Evolutionary conservation across 163 green algal species (phyloP).

Genomic region (Chlamydomonas reinhardtii): DNA sequence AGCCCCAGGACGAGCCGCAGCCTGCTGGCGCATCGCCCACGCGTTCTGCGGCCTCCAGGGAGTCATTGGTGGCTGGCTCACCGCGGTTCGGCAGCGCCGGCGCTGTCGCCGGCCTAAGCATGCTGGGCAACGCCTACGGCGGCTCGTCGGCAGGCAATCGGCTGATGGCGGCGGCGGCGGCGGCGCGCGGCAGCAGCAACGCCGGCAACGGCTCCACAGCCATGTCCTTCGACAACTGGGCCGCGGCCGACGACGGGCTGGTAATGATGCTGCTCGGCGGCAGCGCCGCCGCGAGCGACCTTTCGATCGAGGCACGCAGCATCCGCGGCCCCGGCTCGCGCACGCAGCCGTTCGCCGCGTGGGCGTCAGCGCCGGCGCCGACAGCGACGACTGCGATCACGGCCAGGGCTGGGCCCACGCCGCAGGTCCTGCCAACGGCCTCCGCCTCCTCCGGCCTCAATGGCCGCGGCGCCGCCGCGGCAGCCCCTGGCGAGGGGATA

Average conservation of each 20-base stretch:
- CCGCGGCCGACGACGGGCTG: conserved; percentile 10
- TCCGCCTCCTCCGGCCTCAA: too few species aligned
- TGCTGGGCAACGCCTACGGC: not conserved
- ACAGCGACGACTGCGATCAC: too few species aligned
- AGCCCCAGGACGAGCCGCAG: not conserved
- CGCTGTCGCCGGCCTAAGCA: not conserved
- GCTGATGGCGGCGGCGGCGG: not conserved
- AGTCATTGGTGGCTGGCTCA: too few species aligned
- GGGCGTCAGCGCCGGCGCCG: too few species aligned
- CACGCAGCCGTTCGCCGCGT: too few species aligned
- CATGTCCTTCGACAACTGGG: conserved; percentile 50
- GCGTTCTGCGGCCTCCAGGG: not conserved
- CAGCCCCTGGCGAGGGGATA: too few species aligned
- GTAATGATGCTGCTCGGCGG: conserved; percentile 24
- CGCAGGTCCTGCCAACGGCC: too few species aligned
- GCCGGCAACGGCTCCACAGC: not conserved
- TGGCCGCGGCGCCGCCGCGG: too few species aligned
- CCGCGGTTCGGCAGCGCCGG: not conserved
- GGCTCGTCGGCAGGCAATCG: not conserved
- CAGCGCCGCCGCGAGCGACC: not conserved
- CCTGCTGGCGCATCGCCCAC: too few species aligned
- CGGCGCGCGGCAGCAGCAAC: conserved; percentile 2
- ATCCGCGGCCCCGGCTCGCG: not conserved
- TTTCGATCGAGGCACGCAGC: not conserved
- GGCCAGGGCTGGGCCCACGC: too few species aligned